Evolutionary conservation across 129 eudicot genomes (phyloP), one percentile per base, ranked within the genome.

Genomic region (Rutidosis leptorrhynchoides): DNA sequence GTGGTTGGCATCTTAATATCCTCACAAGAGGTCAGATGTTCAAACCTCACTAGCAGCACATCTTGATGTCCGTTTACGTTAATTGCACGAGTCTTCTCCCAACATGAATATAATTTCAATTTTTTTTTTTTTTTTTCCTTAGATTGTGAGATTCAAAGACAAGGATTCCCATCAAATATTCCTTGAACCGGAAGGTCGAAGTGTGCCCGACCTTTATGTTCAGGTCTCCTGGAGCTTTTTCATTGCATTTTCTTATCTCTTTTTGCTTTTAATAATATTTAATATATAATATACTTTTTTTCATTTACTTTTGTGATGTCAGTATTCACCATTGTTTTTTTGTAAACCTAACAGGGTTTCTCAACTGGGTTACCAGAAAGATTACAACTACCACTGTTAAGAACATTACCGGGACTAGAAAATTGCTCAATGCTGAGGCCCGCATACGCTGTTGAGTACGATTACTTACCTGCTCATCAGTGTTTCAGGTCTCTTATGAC

Each of bases 131-230:
- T 43, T 33, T 28, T 30, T 33, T 46, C 74, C 75, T 62, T 66
- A 93, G 99, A 86, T 93, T 78, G 99, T 93, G 51, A 86, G 99
- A 62, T 93, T 93, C 73, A 95, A 93, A 79, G 99, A 93, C 64
- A 93, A 93, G 58, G 99, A 93, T 48, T 89, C 99, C 7, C 99
- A 93, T 81, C 99, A 93, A 68, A 93, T 93, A 58, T 93, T 93
- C 62, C 93, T 93, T 24, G 98, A 93, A 71, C 98, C 96, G 65
- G 98, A 93, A 78, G 98, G 98, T 33, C 82, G 98, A 53, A 79
- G 30, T 58, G 96, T 93, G 46, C 96, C 95, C 61, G 98, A 93
- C 70, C 95, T 93, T 60, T 88, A 88, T 75, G 95, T 93, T 63
- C 98, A 93, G 98, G 98, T 93, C 62, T 35, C 49, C 35, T 35